Conservation (phyloP, 768 basidiomycete genomes). For the Suillus clintonianus region DNA sequence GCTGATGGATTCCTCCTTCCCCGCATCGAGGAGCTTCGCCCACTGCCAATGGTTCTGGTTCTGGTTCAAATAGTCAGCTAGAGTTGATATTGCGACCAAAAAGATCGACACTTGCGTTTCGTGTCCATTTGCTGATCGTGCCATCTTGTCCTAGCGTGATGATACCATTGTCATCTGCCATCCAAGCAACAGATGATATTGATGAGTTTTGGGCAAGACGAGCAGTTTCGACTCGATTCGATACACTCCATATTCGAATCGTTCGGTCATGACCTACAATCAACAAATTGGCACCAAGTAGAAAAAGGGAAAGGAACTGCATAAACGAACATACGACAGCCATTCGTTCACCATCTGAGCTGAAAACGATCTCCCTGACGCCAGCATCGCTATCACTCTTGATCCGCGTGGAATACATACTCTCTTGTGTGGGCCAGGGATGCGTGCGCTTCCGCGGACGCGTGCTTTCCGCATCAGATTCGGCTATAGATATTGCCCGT, state of each 20-base stretch:
- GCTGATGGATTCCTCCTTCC: constrained; percentile 47
- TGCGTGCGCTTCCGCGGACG: constrained; percentile 37
- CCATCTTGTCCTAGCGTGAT: constrained; percentile 61
- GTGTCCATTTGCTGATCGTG: constrained; percentile 58
- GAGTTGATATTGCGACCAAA: neutral
- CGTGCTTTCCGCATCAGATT: constrained; percentile 23
- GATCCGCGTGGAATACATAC: constrained; percentile 38
- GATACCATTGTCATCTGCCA: constrained; percentile 57
- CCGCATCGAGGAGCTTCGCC: constrained; percentile 55
- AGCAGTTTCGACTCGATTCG: constrained; percentile 50
- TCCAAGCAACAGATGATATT: constrained; percentile 56
- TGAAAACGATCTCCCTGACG: constrained; percentile 51
- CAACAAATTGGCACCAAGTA: neutral
- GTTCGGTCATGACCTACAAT: constrained; percentile 55
- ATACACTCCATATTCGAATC: constrained; percentile 64
- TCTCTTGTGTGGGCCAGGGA: constrained; percentile 51
- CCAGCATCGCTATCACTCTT: constrained; percentile 49
- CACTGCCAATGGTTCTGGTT: constrained; percentile 56
- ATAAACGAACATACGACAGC: constrained; percentile 56
- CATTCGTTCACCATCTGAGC: constrained; percentile 53
- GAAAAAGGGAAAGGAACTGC: neutral
- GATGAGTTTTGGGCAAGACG: constrained; percentile 53
- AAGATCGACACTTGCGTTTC: constrained; percentile 42
- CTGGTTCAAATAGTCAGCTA: constrained; percentile 23
- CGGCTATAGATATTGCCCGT: constrained; percentile 32